Conservation (phyloP, 108 stramenopile genomes). For the Cyclotella kingstonii region DNA sequence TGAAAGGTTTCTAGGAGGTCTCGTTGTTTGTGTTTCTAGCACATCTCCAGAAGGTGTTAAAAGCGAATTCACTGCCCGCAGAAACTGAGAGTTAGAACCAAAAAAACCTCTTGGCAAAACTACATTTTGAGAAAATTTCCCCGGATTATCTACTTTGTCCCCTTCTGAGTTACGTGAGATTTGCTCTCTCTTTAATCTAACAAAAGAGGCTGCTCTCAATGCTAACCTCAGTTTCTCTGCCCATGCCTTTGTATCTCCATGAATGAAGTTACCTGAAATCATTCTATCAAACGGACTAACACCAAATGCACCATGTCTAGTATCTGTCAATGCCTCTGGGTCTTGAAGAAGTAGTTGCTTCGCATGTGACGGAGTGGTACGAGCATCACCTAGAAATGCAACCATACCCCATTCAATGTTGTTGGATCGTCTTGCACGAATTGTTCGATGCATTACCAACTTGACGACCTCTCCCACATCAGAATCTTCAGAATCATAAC, state of each 20-base stretch:
- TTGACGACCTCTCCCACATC: constrained; percentile 42
- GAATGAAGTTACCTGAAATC: constrained; percentile 44
- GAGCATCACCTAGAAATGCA: constrained; percentile 48
- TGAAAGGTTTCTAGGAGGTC: not conserved
- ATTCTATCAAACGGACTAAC: constrained; percentile 52
- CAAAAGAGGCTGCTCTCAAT: constrained; percentile 26
- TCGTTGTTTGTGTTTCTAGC: not conserved
- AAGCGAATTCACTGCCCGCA: constrained; percentile 14
- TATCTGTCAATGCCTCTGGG: constrained; percentile 41
- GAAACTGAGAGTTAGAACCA: constrained; percentile 5
- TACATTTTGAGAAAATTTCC: constrained; percentile 2
- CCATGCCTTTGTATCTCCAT: constrained; percentile 43
- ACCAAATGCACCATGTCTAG: constrained; percentile 43
- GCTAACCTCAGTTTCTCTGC: constrained; percentile 48
- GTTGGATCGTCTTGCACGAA: constrained; percentile 22
- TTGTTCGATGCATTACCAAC: constrained; percentile 42
- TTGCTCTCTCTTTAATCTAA: constrained; percentile 19
- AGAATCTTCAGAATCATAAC: constrained; percentile 16
- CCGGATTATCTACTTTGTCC: not conserved
- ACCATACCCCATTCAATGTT: constrained; percentile 52
- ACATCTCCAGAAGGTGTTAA: not conserved
- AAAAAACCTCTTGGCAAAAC: constrained; percentile 28
- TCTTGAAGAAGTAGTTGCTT: constrained; percentile 29
- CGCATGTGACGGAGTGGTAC: constrained; percentile 39
- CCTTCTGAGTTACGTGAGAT: constrained; percentile 1